Evolutionary conservation across 2,329 filamentous ascomycete species (phyloP).

Genomic region (Sporothrix globosa): DNA sequence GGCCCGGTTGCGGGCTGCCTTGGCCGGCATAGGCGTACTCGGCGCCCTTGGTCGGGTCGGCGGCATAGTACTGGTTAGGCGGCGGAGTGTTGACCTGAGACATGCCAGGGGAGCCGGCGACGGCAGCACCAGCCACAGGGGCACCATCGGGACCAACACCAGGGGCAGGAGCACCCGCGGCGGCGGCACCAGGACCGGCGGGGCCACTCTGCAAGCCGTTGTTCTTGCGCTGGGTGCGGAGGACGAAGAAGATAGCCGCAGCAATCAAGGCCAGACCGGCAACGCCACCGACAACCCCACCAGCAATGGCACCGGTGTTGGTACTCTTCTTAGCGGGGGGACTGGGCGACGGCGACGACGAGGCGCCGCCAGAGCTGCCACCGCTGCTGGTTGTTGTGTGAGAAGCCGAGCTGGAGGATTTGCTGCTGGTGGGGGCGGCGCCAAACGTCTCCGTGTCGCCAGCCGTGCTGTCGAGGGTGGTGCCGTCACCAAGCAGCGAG

Average conservation of each 20-base stretch:
- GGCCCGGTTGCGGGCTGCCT: conserved; percentile 25
- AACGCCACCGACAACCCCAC: conserved; percentile 44
- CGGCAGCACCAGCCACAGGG: conserved; percentile 17
- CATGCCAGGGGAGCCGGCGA: conserved; percentile 21
- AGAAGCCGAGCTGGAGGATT: neutral
- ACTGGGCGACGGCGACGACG: conserved; percentile 3
- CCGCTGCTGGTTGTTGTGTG: neutral
- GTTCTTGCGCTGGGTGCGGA: conserved; percentile 36
- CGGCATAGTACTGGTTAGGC: conserved; percentile 20
- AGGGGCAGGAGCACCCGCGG: conserved; percentile 12
- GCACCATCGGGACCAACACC: neutral
- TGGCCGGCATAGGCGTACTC: conserved; percentile 25
- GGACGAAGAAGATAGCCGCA: conserved; percentile 40
- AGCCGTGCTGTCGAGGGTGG: neutral
- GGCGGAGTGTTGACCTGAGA: conserved; percentile 27
- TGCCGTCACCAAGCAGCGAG: conserved; percentile 7
- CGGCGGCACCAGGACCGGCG: neutral
- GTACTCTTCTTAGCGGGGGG: conserved; percentile 9
- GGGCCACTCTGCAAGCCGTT: neutral
- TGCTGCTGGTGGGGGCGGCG: neutral
- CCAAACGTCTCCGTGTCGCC: conserved; percentile 23
- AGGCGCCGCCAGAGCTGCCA: neutral
- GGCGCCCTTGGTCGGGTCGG: conserved; percentile 22
- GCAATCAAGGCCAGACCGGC: conserved; percentile 39
- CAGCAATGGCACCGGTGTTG: conserved; percentile 42